phyloP scores from a whole-genome alignment of 2,329 filamentous ascomycete species.

The Fusarium subtropicale region DNA sequence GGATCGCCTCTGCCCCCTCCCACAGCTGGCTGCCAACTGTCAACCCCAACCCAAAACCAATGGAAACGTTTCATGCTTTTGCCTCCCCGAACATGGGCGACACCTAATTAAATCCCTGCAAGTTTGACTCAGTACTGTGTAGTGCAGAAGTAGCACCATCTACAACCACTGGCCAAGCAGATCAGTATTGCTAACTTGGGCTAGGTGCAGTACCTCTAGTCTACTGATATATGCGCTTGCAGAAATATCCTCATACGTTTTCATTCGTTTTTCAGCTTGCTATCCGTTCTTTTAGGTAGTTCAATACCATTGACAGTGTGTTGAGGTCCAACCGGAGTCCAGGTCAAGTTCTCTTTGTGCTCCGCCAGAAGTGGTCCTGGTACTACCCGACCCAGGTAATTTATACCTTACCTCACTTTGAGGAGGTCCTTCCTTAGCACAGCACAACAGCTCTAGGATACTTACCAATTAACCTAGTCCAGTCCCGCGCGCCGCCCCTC shows the following conservation, averaged over 20 bases:
- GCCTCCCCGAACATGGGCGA: constrained; percentile 18
- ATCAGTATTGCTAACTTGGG: background rate
- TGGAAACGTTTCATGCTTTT: constrained; percentile 11
- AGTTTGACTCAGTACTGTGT: constrained; percentile 29
- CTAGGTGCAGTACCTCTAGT: background rate
- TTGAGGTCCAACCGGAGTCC: constrained; percentile 7
- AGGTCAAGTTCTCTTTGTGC: constrained; percentile 12
- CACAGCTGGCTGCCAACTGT: constrained; percentile 24
- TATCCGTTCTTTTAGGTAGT: constrained; percentile 7
- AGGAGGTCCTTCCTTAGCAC: constrained; percentile 4
- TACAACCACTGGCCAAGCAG: constrained; percentile 8
- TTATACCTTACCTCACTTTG: constrained; percentile 3
- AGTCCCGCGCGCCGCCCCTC: constrained; percentile 38
- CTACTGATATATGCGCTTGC: background rate
- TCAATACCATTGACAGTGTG: constrained; percentile 9
- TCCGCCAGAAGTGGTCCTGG: constrained; percentile 34
- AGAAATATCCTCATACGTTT: background rate
- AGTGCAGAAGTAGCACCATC: constrained; percentile 19
- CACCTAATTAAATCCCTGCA: constrained; percentile 13
- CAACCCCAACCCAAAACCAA: constrained; percentile 14
- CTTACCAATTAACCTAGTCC: constrained; percentile 8
- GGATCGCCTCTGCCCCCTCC: constrained; percentile 1
- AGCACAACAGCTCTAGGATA: constrained; percentile 10
- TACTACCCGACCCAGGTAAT: constrained; percentile 19
- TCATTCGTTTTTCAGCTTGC: background rate